Evolutionary conservation across 495 filamentous ascomycete species (phyloP).

Genomic region (Hyaloscypha finlandica): DNA sequence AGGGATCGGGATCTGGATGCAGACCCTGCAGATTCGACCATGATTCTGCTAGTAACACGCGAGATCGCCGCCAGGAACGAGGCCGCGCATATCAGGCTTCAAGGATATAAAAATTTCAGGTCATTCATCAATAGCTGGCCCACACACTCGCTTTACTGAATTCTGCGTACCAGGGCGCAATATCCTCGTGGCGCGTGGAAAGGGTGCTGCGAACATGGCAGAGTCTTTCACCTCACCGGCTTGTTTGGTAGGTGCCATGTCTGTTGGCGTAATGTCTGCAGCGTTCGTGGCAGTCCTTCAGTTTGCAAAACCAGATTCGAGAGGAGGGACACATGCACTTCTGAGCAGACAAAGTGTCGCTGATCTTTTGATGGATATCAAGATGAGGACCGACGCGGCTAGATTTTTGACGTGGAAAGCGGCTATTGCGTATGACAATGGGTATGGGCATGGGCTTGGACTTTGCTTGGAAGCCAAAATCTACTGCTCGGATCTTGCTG

Average conservation of each 20-base stretch:
- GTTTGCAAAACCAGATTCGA: constrained; percentile 47
- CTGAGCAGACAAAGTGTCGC: constrained; percentile 51
- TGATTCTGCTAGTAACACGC: constrained; percentile 51
- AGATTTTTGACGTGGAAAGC: constrained; percentile 56
- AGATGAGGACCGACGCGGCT: constrained; percentile 55
- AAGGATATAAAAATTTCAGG: constrained; percentile 26
- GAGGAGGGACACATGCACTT: constrained; percentile 45
- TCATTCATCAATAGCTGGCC: constrained; percentile 48
- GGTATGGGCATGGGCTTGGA: constrained; percentile 41
- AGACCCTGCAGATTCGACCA: constrained; percentile 42
- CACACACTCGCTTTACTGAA: constrained; percentile 48
- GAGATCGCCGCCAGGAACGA: too few relatives aligned
- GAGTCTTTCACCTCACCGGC: constrained; percentile 38
- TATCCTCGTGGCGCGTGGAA: constrained; percentile 36
- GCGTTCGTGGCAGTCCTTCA: constrained; percentile 53
- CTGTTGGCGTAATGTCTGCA: constrained; percentile 53
- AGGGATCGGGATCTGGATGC: constrained; percentile 22
- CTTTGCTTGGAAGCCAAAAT: constrained; percentile 53
- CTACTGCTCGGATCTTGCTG: constrained; percentile 50
- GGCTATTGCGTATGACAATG: constrained; percentile 42
- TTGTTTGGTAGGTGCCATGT: constrained; percentile 54
- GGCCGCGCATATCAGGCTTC: too few relatives aligned
- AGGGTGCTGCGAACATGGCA: too few relatives aligned
- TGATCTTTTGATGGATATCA: constrained; percentile 52
- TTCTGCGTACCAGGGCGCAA: constrained; percentile 49